Evolutionary conservation across 805 yeast genomes (phyloP).

Genomic region (Ogataea neopini): DNA sequence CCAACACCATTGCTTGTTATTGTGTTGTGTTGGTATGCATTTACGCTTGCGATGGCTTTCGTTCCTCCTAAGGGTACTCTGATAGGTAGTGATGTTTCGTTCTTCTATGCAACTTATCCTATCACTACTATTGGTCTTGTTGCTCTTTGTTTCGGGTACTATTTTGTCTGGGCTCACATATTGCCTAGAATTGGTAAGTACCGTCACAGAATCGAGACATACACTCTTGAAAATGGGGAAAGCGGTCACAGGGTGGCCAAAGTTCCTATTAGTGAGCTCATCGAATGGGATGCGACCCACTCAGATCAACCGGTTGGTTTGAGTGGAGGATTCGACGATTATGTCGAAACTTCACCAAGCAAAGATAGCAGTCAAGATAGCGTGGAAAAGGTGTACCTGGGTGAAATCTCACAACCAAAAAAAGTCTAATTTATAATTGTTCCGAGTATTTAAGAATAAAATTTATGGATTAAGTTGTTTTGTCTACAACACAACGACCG

Average conservation of each 20-base stretch:
- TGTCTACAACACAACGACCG: constrained; percentile 60
- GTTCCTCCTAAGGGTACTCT: constrained; percentile 44
- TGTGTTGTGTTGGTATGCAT: constrained; percentile 35
- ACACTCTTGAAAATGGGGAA: constrained; percentile 40
- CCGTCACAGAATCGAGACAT: constrained; percentile 34
- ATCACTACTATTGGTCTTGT: constrained; percentile 39
- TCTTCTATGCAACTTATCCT: constrained; percentile 46
- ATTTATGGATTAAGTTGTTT: constrained; percentile 15
- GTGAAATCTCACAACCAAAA: neutral
- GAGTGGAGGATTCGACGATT: constrained; percentile 6
- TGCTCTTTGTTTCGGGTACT: constrained; percentile 36
- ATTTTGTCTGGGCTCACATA: constrained; percentile 38
- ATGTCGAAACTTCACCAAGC: neutral
- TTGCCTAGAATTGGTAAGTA: constrained; percentile 38
- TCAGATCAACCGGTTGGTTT: neutral
- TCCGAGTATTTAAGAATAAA: no score
- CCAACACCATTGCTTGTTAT: constrained; percentile 38
- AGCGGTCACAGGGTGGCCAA: constrained; percentile 41
- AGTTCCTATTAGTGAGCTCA: constrained; percentile 34
- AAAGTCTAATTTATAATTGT: neutral
- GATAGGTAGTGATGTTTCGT: constrained; percentile 43
- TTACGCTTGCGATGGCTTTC: constrained; percentile 44
- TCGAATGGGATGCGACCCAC: constrained; percentile 35
- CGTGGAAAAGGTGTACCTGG: neutral
- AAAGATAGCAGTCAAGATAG: neutral